Conservation (phyloP, 2,329 filamentous ascomycete species). For the Chrysosporium queenslandicum region DNA sequence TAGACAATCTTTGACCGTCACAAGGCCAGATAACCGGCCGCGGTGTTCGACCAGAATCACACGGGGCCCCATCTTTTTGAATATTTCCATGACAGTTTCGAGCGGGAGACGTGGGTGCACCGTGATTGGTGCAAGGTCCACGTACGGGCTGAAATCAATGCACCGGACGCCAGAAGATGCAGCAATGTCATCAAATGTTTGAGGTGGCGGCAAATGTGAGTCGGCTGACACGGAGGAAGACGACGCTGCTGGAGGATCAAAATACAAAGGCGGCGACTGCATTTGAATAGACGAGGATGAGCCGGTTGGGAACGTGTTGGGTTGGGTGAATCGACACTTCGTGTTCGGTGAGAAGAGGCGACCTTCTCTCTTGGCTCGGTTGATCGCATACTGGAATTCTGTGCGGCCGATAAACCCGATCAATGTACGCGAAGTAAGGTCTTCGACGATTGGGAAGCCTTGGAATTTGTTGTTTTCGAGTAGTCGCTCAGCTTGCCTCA, state of each 20-base stretch:
- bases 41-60: constrained; percentile 89
- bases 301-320: not conserved
- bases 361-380: constrained; percentile 61
- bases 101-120: constrained; percentile 84
- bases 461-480: constrained; percentile 73
- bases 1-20: constrained; percentile 93
- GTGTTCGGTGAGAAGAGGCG: constrained; percentile 52
- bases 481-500: constrained; percentile 67
- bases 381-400: constrained; percentile 82
- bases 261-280: constrained; percentile 1
- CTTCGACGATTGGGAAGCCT: constrained; percentile 84
- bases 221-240: constrained; percentile 5
- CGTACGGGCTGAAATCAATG: constrained; percentile 75
- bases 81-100: constrained; percentile 96
- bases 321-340: constrained; percentile 58
- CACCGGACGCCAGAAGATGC: constrained; percentile 46
- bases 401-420: constrained; percentile 89
- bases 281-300: constrained; percentile 1
- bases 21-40: constrained; percentile 69
- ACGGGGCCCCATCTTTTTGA: constrained; percentile 92
- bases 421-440: constrained; percentile 58
- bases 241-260: not conserved
- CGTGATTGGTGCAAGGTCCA: constrained; percentile 79
- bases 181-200: constrained; percentile 52
- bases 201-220: constrained; percentile 25